Percentiles rank a stretch among this genome's conserved stretches.
Conservation (phyloP, 352 stramenopile species). For the Elongisporangium undulatum region DNA sequence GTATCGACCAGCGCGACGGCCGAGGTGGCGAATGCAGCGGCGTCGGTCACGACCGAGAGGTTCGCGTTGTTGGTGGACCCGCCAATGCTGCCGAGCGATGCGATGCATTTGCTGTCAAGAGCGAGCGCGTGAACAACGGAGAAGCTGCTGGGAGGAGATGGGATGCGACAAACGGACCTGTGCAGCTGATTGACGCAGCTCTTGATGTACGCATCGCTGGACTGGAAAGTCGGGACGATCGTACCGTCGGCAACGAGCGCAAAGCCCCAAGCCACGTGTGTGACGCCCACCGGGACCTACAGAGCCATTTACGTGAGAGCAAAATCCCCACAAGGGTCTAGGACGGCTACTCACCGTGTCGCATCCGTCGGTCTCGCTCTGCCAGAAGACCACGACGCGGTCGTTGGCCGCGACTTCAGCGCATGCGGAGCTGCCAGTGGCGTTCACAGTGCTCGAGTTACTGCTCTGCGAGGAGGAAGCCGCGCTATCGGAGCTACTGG, state of each 20-base stretch:
- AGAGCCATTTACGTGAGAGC: constrained; percentile 1
- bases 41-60: constrained; percentile 39
- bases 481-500: neutral
- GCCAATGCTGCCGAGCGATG: constrained; percentile 53
- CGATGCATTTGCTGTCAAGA: constrained; percentile 46
- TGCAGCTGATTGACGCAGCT: constrained; percentile 55
- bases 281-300: constrained; percentile 49
- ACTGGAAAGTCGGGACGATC: constrained; percentile 57
- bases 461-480: neutral
- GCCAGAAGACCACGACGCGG: constrained; percentile 77
- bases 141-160: neutral
- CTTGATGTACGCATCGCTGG: constrained; percentile 43
- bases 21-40: constrained; percentile 40
- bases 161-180: constrained; percentile 8
- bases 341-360: constrained; percentile 38
- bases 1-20: constrained; percentile 43
- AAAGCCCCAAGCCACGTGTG: constrained; percentile 72
- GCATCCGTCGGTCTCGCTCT: constrained; percentile 70
- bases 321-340: neutral
- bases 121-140: neutral
- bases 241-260: constrained; percentile 49
- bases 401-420: constrained; percentile 30
- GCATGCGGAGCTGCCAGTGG: constrained; percentile 13
- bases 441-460: constrained; percentile 5
- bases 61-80: constrained; percentile 72